phyloP scores from a whole-genome alignment of 441 rosid genomes.

The Erodium moschatum region DNA sequence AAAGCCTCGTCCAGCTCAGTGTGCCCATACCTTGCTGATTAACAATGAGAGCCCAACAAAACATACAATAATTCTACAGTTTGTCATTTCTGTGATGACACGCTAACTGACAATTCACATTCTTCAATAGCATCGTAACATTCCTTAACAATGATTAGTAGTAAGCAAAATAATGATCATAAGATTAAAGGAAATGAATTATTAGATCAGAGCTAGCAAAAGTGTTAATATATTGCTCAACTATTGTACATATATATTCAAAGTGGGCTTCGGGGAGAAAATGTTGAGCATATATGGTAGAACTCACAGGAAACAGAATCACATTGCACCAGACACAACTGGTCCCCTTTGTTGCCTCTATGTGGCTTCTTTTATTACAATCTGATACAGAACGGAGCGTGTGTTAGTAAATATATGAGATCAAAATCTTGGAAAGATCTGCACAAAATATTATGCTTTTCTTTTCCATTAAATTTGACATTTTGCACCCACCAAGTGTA shows the following conservation, averaged over 20 bases:
- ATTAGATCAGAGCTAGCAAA: neutral
- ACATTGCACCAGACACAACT: slow-evolving; percentile 6
- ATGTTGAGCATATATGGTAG: slow-evolving; percentile 1
- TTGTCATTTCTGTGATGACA: neutral
- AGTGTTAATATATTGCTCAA: neutral
- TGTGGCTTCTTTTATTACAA: slow-evolving; percentile 9
- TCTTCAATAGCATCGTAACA: slow-evolving; percentile 7
- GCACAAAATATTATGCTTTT: slow-evolving; percentile 3
- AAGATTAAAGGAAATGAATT: neutral
- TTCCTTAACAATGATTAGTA: slow-evolving; percentile 9
- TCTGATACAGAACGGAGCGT: neutral
- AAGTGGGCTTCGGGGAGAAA: neutral
- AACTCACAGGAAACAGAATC: slow-evolving; percentile 8
- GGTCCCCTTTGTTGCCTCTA: slow-evolving; percentile 8
- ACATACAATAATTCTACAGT: neutral
- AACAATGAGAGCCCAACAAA: neutral
- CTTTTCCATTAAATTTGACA: slow-evolving; percentile 6
- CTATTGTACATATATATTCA: neutral
- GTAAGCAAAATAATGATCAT: neutral
- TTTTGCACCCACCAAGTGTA: slow-evolving; percentile 21
- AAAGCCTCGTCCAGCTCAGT: slow-evolving; percentile 9
- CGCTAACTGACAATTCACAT: slow-evolving; percentile 6
- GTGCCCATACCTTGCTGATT: slow-evolving; percentile 15
- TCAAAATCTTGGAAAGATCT: slow-evolving; percentile 15
- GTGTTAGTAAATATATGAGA: neutral